Base-by-base conservation (phyloP, 2,329 filamentous ascomycete genomes). In the Thielaviopsis ethacetica region DNA sequence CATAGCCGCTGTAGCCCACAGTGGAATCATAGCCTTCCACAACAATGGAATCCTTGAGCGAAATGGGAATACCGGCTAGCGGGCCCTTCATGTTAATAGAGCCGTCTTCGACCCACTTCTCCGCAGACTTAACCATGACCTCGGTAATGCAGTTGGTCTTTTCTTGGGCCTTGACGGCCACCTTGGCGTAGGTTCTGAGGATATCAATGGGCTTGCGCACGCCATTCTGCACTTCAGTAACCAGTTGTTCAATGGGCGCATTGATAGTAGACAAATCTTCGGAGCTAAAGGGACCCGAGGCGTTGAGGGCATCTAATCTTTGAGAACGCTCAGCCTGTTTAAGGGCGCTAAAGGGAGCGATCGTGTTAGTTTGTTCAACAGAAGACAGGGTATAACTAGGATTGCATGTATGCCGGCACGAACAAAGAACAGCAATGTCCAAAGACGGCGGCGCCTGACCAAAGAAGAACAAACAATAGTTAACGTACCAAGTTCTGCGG, bases 71-170 rank as follows among this genome's bases (percentile, higher is more conserved):
- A 17, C 91, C 91, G 0, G 91, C 90, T 34, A 96, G 72, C 0
- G 91, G 88, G 0, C 90, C 90, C 65, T 86, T 80, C 34, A 91
- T 72, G 67, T 95, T 90, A 68, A 82, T 74, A 9, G 72, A 76
- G 12, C 74, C 76, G 59, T 77, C 72, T 3, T 67, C 63, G 19
- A 81, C 69, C 88, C 89, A 95, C 58, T 75, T 71, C 70, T 95
- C 88, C 0, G 89, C 88, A 59, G 85, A 84, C 0, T 81, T 76
- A 44, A 96, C 78, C 73, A 96, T 80, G 59, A 96, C 75, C 71
- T 96, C 91, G 0, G 91, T 96, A 13, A 94, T 72, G 67, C 88
- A 94, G 69, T 96, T 96, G 1, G 90, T 95, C 71, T 85, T 85
- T 62, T 84, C 78, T 41, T 96, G 91, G 1, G 89, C 91, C 66